Percentiles rank a stretch among this genome's conserved stretches.
Conservation (phyloP, 1,139 yeast species). For the Arxiozyma telluris region DNA sequence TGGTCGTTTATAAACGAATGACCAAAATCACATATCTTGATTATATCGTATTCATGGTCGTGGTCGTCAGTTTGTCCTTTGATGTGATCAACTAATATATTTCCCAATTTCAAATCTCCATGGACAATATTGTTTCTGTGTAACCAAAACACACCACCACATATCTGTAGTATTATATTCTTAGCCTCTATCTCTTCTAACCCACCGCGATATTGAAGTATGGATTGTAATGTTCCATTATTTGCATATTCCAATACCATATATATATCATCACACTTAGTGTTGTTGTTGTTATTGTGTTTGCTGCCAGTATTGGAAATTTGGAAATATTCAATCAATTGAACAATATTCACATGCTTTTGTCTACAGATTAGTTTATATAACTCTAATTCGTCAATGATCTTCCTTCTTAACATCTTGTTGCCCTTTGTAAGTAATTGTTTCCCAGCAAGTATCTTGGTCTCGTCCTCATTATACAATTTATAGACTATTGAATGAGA, state of each 20-base stretch:
- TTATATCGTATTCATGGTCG: background rate
- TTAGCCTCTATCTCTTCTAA: conserved; percentile 6
- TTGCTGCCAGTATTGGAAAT: background rate
- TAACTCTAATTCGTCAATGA: conserved; percentile 7
- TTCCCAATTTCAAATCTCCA: conserved; percentile 10
- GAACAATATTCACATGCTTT: conserved; percentile 5
- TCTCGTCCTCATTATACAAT: conserved; percentile 1
- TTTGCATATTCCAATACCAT: conserved; percentile 8
- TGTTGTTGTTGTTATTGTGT: background rate
- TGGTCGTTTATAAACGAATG: conserved; percentile 6
- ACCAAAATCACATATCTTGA: conserved; percentile 11
- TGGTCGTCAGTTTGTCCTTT: too few species aligned
- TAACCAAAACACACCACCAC: conserved; percentile 8
- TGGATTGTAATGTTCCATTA: conserved; percentile 5
- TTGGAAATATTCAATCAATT: conserved; percentile 7
- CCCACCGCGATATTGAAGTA: conserved; percentile 1
- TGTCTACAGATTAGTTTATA: conserved; percentile 5
- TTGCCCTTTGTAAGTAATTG: background rate
- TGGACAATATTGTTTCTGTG: conserved; percentile 9
- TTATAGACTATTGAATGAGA: conserved; percentile 5
- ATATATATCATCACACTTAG: conserved; percentile 2
- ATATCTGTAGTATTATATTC: conserved; percentile 5
- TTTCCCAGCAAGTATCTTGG: conserved; percentile 4
- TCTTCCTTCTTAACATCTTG: background rate
- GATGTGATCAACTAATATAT: conserved; percentile 4